Evolutionary conservation across 2,329 filamentous ascomycete species (phyloP), one percentile per base, ranked within the genome.

Genomic region (Chaetomiaceae sp.): DNA sequence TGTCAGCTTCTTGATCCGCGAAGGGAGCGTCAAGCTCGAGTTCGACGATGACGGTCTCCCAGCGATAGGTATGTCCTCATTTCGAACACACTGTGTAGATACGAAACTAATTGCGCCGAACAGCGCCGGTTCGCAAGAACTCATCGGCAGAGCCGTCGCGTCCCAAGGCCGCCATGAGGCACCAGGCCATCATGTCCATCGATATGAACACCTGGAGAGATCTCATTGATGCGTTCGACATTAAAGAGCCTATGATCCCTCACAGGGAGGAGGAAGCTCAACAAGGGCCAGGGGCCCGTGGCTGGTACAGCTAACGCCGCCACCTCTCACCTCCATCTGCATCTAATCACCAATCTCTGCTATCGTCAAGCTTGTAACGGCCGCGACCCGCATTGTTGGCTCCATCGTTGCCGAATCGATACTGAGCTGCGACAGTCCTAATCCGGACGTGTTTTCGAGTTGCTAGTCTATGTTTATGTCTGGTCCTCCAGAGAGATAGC

Each of bases 1-100:
- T 63, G 79, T 95, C 56, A 94, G 88, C 62, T 98, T 98, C 61
- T 69, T 98, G 50, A 88, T 97, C 49, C 81, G 87, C 48, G 93
- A 98, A 66, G 89, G 89, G 10, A 80, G 78, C 49, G 78, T 89
- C 6, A 80, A 79, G 27, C 74, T 98, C n/a, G 73, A 78, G 3
- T 76, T 81, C 46, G 90, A 96, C 59, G 75, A 81, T 11, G 69
- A 84, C 50, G 82, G 78, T 1, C 68, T 95, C 34, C 90, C 90
- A n/a, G 81, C 88, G 18, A 66, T 97, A 39, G 73, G 89, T 95
- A 73, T 72, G 85, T 75, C 20, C 33, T 19, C 12, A 45, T 51
- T 50, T 58, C 59, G 45, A 9, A 22, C 60, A 42, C 38, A 12
- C 3, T 27, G n/a, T n/a, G n/a, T n/a, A 4, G 41, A 65, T 73